Percentiles rank a stretch among this genome's conserved stretches.
These are phyloP conservation scores for Boletus edulis DNA, from an alignment of 768 basidiomycete genomes.

Conservation along the genomic window DNA sequence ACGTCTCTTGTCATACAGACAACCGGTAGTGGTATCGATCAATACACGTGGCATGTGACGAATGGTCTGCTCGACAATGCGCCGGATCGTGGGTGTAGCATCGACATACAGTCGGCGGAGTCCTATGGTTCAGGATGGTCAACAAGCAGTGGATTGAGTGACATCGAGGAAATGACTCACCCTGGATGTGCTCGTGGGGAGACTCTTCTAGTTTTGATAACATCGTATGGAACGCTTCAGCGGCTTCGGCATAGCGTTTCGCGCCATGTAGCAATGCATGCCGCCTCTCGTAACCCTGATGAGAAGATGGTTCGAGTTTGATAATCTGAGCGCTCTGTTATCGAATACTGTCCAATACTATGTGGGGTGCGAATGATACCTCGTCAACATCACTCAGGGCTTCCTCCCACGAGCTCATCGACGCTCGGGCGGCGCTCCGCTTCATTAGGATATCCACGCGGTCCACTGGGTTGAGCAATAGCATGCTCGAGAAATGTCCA, in stretches of 20 bases:
- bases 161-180: not conserved
- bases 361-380: not conserved
- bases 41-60: not conserved
- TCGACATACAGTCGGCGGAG: not conserved
- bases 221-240: no score
- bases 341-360: no score
- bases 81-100: not conserved
- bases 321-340: not conserved
- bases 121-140: not conserved
- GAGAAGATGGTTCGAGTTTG: not conserved
- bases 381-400: slow-evolving; percentile 1
- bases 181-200: no score
- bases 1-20: no score
- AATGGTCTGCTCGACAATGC: not conserved
- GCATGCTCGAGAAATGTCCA: not conserved
- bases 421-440: not conserved
- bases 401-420: not conserved
- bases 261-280: not conserved
- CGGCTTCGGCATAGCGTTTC: no score
- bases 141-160: not conserved
- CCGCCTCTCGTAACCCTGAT: slow-evolving; percentile 3
- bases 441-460: not conserved
- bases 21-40: not conserved
- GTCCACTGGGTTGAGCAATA: not conserved
- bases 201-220: no score